Conservation (phyloP, 345 rosid species). For the Rhodamnia rubescens region DNA sequence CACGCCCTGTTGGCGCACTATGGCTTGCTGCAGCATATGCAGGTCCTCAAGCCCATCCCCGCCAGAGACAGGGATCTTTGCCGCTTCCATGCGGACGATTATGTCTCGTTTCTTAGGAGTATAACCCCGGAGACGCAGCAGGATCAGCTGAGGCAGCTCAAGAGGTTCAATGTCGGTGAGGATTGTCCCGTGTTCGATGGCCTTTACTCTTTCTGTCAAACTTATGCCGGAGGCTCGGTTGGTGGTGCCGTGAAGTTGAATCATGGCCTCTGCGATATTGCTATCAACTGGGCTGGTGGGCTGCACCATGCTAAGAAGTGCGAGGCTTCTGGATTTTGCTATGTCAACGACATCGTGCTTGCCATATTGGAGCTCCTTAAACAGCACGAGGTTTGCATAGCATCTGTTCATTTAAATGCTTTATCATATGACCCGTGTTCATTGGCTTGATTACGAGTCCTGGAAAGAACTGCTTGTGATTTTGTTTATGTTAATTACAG, state of each 20-base stretch:
- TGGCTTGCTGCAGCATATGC: conserved; percentile 58
- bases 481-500: background rate
- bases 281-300: conserved; percentile 62
- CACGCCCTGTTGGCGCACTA: conserved; percentile 59
- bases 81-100: conserved; percentile 59
- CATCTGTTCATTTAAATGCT: background rate
- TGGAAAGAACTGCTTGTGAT: background rate
- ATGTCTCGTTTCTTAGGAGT: conserved; percentile 42
- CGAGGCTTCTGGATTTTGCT: conserved; percentile 62
- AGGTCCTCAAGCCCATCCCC: conserved; percentile 48
- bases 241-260: conserved; percentile 55
- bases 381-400: conserved; percentile 34
- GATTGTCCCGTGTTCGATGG: conserved; percentile 65
- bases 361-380: conserved; percentile 61
- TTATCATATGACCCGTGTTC: background rate
- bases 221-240: conserved; percentile 60
- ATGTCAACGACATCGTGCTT: conserved; percentile 58
- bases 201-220: conserved; percentile 49
- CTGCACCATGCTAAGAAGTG: conserved; percentile 64
- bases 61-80: conserved; percentile 56
- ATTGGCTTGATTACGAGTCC: background rate
- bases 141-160: conserved; percentile 50
- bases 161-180: conserved; percentile 56
- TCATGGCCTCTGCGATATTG: conserved; percentile 47
- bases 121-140: conserved; percentile 53